Conservation (phyloP, 768 basidiomycete genomes). For the Tubosaeta brunneosetosa region DNA sequence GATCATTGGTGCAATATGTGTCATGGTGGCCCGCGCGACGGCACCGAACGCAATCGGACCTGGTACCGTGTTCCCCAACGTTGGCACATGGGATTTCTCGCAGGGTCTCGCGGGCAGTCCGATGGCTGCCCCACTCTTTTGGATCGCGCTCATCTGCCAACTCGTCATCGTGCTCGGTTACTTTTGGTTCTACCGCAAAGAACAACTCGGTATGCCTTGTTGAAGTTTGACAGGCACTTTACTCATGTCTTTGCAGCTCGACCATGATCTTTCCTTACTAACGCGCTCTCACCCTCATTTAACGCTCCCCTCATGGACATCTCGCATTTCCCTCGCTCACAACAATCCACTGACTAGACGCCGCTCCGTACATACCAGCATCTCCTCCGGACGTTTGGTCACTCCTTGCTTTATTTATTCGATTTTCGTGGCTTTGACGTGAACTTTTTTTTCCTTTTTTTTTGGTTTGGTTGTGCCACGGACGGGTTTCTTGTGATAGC, state of each 20-base stretch:
- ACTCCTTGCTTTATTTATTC: not conserved
- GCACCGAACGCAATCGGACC: constrained; percentile 89
- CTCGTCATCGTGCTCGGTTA: constrained; percentile 85
- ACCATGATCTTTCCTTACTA: constrained; percentile 14
- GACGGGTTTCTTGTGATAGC: too few relatives aligned
- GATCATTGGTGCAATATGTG: constrained; percentile 83
- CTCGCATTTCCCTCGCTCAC: not conserved
- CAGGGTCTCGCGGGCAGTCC: constrained; percentile 71
- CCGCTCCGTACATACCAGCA: not conserved
- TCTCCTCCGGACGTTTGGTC: not conserved
- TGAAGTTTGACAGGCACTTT: not conserved
- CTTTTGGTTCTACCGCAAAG: constrained; percentile 97
- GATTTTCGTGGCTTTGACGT: not conserved
- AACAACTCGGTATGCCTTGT: constrained; percentile 68
- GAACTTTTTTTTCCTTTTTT: not conserved
- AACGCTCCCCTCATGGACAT: not conserved
- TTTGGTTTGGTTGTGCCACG: not conserved
- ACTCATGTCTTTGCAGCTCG: constrained; percentile 15
- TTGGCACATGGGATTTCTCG: constrained; percentile 84
- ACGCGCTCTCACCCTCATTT: not conserved
- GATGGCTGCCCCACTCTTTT: constrained; percentile 81
- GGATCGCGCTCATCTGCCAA: constrained; percentile 78
- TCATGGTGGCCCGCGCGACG: constrained; percentile 89
- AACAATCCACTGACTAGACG: not conserved
- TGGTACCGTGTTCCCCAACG: constrained; percentile 85